Evolutionary conservation across 2,329 filamentous ascomycete species (phyloP).

Genomic region (Magnaporthiopsis incrustans): DNA sequence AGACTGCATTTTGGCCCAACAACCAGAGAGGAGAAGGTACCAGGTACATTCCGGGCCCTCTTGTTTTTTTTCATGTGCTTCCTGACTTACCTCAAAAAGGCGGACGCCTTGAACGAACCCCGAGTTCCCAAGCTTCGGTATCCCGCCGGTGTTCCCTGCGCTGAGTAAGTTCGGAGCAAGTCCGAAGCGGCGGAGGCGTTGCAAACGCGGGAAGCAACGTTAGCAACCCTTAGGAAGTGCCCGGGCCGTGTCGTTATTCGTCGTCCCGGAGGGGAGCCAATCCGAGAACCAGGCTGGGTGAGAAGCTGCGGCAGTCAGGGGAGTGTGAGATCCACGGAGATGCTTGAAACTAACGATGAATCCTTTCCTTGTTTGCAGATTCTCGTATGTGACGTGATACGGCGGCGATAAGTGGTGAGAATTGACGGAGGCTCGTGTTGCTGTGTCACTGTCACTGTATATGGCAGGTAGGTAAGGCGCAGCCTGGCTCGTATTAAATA

Average conservation of each 20-base stretch:
- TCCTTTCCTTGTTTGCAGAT: background rate
- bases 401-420: background rate
- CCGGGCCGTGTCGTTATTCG: background rate
- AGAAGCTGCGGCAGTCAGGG: background rate
- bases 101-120: no score
- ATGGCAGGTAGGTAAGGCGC: no score
- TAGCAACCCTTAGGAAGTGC: background rate
- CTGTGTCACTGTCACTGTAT: background rate
- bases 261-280: background rate
- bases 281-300: background rate
- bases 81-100: background rate
- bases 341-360: background rate
- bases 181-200: background rate
- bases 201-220: background rate
- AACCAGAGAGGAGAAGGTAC: background rate
- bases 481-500: background rate
- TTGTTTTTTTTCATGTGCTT: no score
- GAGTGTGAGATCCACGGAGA: background rate
- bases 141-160: no score
- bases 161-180: background rate
- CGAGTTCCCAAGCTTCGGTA: background rate
- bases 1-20: no score
- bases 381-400: background rate
- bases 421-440: background rate
- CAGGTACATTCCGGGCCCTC: background rate